Evolutionary conservation across 352 stramenopile species (phyloP), one percentile per base, ranked within the genome.

Genomic region (Phytopythium litorale): DNA sequence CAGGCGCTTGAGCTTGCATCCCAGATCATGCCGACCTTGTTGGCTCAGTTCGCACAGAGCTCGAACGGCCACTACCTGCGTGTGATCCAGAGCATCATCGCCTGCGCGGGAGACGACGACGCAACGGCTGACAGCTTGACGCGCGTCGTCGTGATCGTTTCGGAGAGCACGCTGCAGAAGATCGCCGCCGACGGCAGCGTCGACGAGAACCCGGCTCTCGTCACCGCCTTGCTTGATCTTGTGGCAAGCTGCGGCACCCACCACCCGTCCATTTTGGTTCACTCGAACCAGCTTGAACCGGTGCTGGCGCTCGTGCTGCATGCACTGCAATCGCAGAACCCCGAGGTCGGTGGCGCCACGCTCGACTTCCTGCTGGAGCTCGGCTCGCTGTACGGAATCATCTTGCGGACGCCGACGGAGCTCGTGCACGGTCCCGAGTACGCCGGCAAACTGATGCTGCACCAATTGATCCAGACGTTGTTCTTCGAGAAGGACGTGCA

Each of bases 401-500:
- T 91, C 43, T 65, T 88, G 64, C 76, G 81, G n/a, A 89, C 71
- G 9, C 84, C 84, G 7, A 40, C 66, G 5, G 65, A 76, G 16
- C 58, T 89, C 48, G 66, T 90, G 9, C 66, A 82, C 12, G 73
- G 64, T 0, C 51, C 68, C 11, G 81, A 88, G 48, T 74, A 81
- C 19, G 65, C 80, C 33, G 76, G 76, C 30, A 88, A 88, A 28
- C 51, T 89, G 16, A 63, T 76, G 51, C 70, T 92, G 23, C 68
- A 87, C 63, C 58, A 89, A 38, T 63, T 87, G 48, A 86, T 92
- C 64, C 79, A 79, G 35, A 79, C 73, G 23, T 62, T 92, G n/a
- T 87, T 91, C 64, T 90, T 91, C 57, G 81, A 90, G 43, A 88
- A 89, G 58, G 84, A 91, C 63, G 63, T 91, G 15, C 81, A 89